A percentile compares a stretch with the other conserved stretches of the same genome.
Evolutionary conservation across 2,329 filamentous ascomycete genomes (phyloP).

Genomic region (Cryphonectria parasitica): DNA sequence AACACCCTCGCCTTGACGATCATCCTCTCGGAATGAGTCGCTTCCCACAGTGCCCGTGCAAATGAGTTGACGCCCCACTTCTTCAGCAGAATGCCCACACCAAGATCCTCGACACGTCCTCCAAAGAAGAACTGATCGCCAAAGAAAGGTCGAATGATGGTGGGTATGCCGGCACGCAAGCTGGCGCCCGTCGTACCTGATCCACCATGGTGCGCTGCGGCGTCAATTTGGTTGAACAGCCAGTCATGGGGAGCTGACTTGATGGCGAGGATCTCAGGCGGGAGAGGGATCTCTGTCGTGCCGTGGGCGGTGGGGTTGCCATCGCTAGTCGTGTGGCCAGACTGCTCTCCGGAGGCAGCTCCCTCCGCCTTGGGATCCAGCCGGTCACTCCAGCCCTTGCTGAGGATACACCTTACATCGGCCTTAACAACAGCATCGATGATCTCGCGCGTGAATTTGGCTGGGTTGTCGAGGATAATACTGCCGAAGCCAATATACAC

Average conservation of each 20-base stretch:
- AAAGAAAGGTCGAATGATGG: constrained; percentile 95
- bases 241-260: constrained; percentile 93
- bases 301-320: constrained; percentile 51
- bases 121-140: constrained; percentile 98
- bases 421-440: constrained; percentile 89
- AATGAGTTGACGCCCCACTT: constrained; percentile 88
- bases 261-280: constrained; percentile 84
- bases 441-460: constrained; percentile 87
- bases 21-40: constrained; percentile 88
- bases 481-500: constrained; percentile 98
- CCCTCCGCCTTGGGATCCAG: constrained; percentile 32
- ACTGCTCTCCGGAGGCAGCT: constrained; percentile 11
- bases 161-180: constrained; percentile 86
- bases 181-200: constrained; percentile 94
- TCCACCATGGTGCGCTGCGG: constrained; percentile 91
- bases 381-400: constrained; percentile 96
- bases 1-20: constrained; percentile 81
- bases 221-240: constrained; percentile 93
- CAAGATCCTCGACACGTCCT: constrained; percentile 84
- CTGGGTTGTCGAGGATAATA: constrained; percentile 89
- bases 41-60: constrained; percentile 86
- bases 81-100: constrained; percentile 87
- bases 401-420: constrained; percentile 91
- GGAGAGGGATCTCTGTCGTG: constrained; percentile 68
- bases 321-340: constrained; percentile 32